Conservation (phyloP, 2,329 filamentous ascomycete genomes). For the Corniculantispora saksenae region DNA sequence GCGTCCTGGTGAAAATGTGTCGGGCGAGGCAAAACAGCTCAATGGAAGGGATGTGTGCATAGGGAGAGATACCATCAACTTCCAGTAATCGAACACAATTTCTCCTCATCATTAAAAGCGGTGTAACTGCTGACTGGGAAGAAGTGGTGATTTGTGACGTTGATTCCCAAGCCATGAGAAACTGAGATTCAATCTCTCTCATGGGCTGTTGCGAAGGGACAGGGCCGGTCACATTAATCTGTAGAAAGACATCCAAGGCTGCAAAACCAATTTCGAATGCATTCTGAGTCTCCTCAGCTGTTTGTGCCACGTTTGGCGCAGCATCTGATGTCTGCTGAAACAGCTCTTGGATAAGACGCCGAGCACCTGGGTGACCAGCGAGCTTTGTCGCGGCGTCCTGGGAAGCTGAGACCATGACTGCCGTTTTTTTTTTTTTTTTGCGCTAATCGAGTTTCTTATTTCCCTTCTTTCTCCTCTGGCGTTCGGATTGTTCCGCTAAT, state of each 20-base stretch:
- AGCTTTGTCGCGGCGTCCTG: constrained; percentile 10
- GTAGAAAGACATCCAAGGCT: constrained; percentile 54
- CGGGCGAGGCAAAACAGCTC: constrained; percentile 79
- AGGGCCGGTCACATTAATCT: constrained; percentile 85
- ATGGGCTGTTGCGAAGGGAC: constrained; percentile 51
- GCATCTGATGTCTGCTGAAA: background rate
- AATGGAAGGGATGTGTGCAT: constrained; percentile 78
- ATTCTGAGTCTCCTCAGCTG: constrained; percentile 1
- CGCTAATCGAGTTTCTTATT: too few relatives aligned
- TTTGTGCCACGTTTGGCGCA: background rate
- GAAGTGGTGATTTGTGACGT: background rate
- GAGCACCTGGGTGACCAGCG: constrained; percentile 1
- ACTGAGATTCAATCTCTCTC: constrained; percentile 35
- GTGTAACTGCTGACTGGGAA: constrained; percentile 4
- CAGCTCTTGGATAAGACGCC: constrained; percentile 12
- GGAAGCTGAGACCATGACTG: background rate
- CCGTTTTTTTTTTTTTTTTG: too few relatives aligned
- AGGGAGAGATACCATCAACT: constrained; percentile 83
- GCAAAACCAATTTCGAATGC: constrained; percentile 35
- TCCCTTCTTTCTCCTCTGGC: too few relatives aligned
- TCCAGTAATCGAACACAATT: constrained; percentile 68
- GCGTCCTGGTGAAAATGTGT: constrained; percentile 42
- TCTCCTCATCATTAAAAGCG: constrained; percentile 48
- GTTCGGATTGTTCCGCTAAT: too few relatives aligned
- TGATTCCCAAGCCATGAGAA: constrained; percentile 42